phyloP scores from a whole-genome alignment of 768 basidiomycete genomes.

The Jaapia argillacea region DNA sequence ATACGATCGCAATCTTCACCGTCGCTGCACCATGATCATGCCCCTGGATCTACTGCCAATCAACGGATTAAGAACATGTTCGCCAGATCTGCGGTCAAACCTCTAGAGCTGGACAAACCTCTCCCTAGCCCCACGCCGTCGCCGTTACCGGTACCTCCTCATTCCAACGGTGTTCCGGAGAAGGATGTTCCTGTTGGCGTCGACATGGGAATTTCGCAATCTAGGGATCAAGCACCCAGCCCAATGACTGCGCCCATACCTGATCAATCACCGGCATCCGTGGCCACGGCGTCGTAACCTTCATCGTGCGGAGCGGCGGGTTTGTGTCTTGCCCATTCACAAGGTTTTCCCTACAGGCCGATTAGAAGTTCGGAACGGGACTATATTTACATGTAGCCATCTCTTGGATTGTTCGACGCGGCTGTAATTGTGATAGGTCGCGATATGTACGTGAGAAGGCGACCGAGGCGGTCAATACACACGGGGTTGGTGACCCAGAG shows the following conservation, averaged over 20 bases:
- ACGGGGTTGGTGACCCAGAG: too few relatives aligned
- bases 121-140: background rate
- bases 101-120: background rate
- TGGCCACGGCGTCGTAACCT: background rate
- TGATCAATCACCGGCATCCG: background rate
- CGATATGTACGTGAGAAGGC: too few relatives aligned
- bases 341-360: too few relatives aligned
- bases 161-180: too few relatives aligned
- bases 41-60: background rate
- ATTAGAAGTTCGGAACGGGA: too few relatives aligned
- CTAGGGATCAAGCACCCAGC: background rate
- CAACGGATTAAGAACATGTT: conserved; percentile 1
- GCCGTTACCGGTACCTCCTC: background rate
- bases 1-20: conserved; percentile 13
- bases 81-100: background rate
- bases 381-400: too few relatives aligned
- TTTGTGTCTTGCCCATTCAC: background rate
- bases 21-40: background rate
- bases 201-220: too few relatives aligned
- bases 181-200: too few relatives aligned
- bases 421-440: too few relatives aligned
- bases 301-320: background rate
- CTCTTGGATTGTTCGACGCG: too few relatives aligned
- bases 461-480: background rate
- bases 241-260: background rate